These are phyloP conservation scores for Nannochloropsis oceanica DNA, from an alignment of 108 stramenopile species.

Conservation along the genomic window DNA sequence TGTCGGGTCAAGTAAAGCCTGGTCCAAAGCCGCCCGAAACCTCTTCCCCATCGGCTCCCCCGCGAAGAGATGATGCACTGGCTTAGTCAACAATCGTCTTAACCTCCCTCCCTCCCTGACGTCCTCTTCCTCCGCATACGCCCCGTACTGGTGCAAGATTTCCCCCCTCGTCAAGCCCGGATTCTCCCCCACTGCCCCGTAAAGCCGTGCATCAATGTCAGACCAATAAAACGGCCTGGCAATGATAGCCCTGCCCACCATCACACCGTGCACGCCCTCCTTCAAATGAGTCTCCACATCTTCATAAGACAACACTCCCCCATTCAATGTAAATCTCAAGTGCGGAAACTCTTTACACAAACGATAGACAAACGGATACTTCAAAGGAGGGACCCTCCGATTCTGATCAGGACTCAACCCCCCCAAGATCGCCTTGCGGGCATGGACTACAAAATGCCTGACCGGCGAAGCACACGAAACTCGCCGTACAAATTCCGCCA, in stretches of 20 bases:
- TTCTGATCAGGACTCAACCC: constrained; percentile 86
- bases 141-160: constrained; percentile 14
- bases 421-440: constrained; percentile 79
- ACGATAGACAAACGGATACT: constrained; percentile 28
- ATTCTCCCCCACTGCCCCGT: not conserved
- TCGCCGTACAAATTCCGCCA: constrained; percentile 63
- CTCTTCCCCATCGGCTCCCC: constrained; percentile 23
- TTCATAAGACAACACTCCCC: constrained; percentile 25
- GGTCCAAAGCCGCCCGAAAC: not conserved
- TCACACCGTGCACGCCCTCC: constrained; percentile 17
- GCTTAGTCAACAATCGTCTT: constrained; percentile 11
- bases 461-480: constrained; percentile 62
- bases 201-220: constrained; percentile 14
- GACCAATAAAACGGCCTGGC: constrained; percentile 27
- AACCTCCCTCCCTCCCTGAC: not conserved
- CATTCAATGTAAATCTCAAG: constrained; percentile 25
- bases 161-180: constrained; percentile 5
- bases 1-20: not conserved
- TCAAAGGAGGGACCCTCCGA: constrained; percentile 82
- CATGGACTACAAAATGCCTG: constrained; percentile 84
- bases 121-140: constrained; percentile 15
- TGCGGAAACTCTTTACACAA: constrained; percentile 20
- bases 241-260: constrained; percentile 18
- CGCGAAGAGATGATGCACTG: constrained; percentile 20
- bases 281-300: constrained; percentile 14